phyloP scores from a whole-genome alignment of 202 grass and related monocot species.

The Setaria italica region DNA sequence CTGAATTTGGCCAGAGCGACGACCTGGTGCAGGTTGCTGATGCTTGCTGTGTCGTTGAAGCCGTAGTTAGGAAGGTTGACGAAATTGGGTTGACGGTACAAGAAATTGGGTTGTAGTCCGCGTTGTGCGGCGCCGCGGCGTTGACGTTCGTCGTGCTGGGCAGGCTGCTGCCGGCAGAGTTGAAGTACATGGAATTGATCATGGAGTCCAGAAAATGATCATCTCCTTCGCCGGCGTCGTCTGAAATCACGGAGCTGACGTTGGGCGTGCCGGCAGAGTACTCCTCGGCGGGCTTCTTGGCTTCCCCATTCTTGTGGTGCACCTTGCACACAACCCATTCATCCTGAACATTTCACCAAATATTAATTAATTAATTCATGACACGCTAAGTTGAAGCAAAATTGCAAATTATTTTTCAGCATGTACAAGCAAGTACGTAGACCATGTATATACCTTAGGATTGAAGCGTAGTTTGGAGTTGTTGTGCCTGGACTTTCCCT shows the following conservation, averaged over 20 bases:
- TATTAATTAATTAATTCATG: too few relatives aligned
- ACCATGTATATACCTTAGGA: not conserved
- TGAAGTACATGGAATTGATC: slow-evolving; percentile 40
- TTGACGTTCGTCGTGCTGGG: not conserved
- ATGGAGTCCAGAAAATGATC: slow-evolving; percentile 44
- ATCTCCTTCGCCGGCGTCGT: slow-evolving; percentile 23
- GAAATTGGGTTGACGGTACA: not conserved
- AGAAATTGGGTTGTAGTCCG: not conserved
- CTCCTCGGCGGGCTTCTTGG: slow-evolving; percentile 15
- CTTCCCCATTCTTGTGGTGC: slow-evolving; percentile 58
- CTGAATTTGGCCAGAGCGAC: not conserved
- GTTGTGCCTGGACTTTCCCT: slow-evolving; percentile 22
- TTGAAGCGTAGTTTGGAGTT: not conserved
- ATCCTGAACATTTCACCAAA: slow-evolving; percentile 45
- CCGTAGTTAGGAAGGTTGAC: slow-evolving; percentile 22
- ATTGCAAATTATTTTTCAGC: not conserved
- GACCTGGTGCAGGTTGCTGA: not conserved
- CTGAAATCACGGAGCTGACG: slow-evolving; percentile 36
- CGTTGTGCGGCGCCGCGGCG: slow-evolving; percentile 15
- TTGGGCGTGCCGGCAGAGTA: slow-evolving; percentile 43
- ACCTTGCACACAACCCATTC: slow-evolving; percentile 92
- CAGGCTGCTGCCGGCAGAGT: slow-evolving; percentile 8
- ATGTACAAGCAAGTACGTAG: not conserved
- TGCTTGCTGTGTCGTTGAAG: slow-evolving; percentile 20
- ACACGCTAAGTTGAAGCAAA: not conserved